A percentile compares a stretch with the other conserved stretches of the same genome.
phyloP scores from a whole-genome alignment of 805 yeast species.

The Candida namnaoensis region DNA sequence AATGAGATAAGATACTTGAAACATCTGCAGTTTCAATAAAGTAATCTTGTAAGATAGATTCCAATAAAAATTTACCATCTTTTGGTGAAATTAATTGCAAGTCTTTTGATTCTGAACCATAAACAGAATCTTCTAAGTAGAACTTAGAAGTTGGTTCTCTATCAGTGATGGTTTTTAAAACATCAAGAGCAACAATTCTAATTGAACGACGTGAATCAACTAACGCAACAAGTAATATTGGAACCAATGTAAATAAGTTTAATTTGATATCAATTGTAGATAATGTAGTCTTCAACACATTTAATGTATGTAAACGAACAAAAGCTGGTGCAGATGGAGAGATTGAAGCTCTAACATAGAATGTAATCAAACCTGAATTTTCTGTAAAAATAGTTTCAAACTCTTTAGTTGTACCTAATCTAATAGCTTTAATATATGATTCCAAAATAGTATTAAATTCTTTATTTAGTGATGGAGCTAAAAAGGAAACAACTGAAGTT shows the following conservation, averaged over 20 bases:
- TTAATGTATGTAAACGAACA: conserved; percentile 42
- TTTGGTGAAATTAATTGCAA: conserved; percentile 55
- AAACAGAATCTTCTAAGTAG: conserved; percentile 47
- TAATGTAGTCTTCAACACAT: conserved; percentile 25
- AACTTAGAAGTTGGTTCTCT: conserved; percentile 28
- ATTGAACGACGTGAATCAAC: conserved; percentile 40
- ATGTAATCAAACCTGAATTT: conserved; percentile 41
- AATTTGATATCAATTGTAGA: conserved; percentile 26
- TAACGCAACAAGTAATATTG: conserved; percentile 47
- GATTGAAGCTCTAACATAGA: conserved; percentile 45
- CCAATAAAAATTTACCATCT: conserved; percentile 44
- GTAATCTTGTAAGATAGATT: conserved; percentile 33
- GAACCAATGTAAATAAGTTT: conserved; percentile 46
- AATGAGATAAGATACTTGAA: conserved; percentile 27
- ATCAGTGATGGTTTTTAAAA: conserved; percentile 27
- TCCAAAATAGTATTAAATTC: conserved; percentile 35
- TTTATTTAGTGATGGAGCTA: conserved; percentile 22
- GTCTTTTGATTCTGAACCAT: conserved; percentile 38
- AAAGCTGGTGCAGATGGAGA: conserved; percentile 52
- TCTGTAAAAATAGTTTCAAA: conserved; percentile 29
- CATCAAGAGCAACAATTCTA: conserved; percentile 33
- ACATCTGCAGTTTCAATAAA: conserved; percentile 42
- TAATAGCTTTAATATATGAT: conserved; percentile 36
- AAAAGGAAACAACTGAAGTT: conserved; percentile 22
- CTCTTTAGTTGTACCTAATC: conserved; percentile 7